Percentiles rank a stretch among this genome's conserved stretches.
Evolutionary conservation across 2,329 filamentous ascomycete genomes (phyloP).

Genomic region (Teratosphaeria epicoccoides): DNA sequence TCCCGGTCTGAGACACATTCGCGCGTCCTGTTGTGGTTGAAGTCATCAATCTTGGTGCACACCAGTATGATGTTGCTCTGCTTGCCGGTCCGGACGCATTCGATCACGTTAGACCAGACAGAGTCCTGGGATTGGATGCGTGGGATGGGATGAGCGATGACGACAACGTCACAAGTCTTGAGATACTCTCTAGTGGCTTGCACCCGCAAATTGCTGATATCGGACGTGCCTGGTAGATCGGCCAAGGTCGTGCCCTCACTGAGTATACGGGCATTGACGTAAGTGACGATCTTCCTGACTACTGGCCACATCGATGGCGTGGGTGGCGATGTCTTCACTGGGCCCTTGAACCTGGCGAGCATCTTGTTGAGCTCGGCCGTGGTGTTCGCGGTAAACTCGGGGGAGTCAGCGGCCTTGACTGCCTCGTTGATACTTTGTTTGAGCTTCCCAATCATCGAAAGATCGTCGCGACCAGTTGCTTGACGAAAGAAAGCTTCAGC

Average conservation of each 20-base stretch:
- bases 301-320: constrained; percentile 9
- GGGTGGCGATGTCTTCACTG: not conserved
- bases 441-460: not conserved
- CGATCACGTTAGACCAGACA: constrained; percentile 5
- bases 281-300: constrained; percentile 6
- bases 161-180: constrained; percentile 5
- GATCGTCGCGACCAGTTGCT: not conserved
- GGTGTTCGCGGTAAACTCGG: not conserved
- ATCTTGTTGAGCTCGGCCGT: not conserved
- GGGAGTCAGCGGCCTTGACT: not conserved
- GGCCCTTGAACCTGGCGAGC: constrained; percentile 1
- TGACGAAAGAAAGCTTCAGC: not conserved
- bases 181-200: constrained; percentile 10
- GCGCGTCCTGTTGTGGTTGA: constrained; percentile 1
- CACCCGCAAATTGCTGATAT: constrained; percentile 10
- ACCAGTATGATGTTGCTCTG: constrained; percentile 5
- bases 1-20: not conserved
- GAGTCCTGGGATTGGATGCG: constrained; percentile 5
- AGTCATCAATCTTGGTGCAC: constrained; percentile 10
- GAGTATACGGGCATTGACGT: constrained; percentile 8
- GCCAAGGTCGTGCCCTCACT: constrained; percentile 9
- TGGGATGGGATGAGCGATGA: constrained; percentile 2
- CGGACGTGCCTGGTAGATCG: constrained; percentile 13
- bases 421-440: constrained; percentile 2
- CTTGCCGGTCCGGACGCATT: constrained; percentile 9